A percentile compares a stretch with the other conserved stretches of the same genome.
Conservation (phyloP, 2,329 filamentous ascomycete genomes). For the Pyrenochaeta sp. region DNA sequence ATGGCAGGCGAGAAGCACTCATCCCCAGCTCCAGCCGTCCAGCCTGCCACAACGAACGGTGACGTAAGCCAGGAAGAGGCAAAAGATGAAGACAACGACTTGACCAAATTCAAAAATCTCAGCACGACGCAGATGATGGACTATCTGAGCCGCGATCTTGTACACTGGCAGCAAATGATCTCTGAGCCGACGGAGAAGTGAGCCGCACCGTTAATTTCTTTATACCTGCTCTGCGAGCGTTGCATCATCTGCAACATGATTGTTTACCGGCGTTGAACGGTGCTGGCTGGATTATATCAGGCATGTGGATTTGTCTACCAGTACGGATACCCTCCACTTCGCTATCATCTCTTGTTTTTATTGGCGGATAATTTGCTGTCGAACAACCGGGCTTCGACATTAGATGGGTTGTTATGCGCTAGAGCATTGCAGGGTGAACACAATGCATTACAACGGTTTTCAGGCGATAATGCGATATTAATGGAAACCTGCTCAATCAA, state of each 20-base stretch:
- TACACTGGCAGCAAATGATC: slow-evolving; percentile 78
- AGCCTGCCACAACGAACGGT: slow-evolving; percentile 34
- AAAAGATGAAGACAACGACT: slow-evolving; percentile 54
- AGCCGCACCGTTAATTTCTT: background rate
- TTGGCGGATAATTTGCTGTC: background rate
- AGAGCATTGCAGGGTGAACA: background rate
- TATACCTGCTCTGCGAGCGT: slow-evolving; percentile 1
- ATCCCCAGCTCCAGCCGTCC: slow-evolving; percentile 35
- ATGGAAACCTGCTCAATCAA: background rate
- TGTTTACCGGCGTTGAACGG: slow-evolving; percentile 15
- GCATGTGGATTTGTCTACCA: slow-evolving; percentile 14
- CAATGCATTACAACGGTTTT: background rate
- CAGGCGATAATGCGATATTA: background rate
- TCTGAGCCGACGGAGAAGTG: slow-evolving; percentile 41
- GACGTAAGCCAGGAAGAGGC: slow-evolving; percentile 25
- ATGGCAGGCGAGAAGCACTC: slow-evolving; percentile 68
- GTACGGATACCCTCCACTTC: slow-evolving; percentile 46
- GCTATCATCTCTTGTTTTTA: slow-evolving; percentile 6
- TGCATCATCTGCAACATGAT: background rate
- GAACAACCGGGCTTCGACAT: background rate
- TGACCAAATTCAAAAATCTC: slow-evolving; percentile 71
- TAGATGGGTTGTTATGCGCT: background rate
- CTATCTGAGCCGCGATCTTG: slow-evolving; percentile 77
- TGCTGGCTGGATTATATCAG: slow-evolving; percentile 19
- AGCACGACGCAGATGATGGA: slow-evolving; percentile 92